phyloP scores from a whole-genome alignment of 1,139 yeast species.

The Zhuliangozyma parablackwelliae region DNA sequence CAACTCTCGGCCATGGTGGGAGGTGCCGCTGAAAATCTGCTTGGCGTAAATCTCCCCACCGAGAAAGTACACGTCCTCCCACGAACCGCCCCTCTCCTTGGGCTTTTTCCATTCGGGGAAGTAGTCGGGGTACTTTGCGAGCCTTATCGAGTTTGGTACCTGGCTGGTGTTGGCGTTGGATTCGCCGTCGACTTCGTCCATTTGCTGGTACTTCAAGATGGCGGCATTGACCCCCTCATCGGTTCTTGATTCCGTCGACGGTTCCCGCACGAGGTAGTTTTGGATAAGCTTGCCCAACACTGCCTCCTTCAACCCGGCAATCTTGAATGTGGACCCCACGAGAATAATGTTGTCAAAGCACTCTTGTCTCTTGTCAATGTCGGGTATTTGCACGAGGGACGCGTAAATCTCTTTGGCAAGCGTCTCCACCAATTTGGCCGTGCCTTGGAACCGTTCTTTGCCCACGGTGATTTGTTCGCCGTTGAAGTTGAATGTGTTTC shows the following conservation, averaged over 20 bases:
- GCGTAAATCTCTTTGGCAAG: slow-evolving; percentile 55
- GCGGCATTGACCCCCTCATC: slow-evolving; percentile 35
- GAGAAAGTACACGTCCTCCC: slow-evolving; percentile 69
- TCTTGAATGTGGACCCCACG: slow-evolving; percentile 70
- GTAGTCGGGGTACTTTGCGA: slow-evolving; percentile 79
- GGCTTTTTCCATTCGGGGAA: slow-evolving; percentile 93
- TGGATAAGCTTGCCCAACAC: slow-evolving; percentile 55
- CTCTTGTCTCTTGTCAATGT: slow-evolving; percentile 70
- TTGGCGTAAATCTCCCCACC: slow-evolving; percentile 89
- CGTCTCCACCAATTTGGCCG: slow-evolving; percentile 50
- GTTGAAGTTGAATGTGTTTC: slow-evolving; percentile 53
- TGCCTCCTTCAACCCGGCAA: slow-evolving; percentile 75
- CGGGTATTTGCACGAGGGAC: slow-evolving; percentile 54
- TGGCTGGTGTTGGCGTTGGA: slow-evolving; percentile 40
- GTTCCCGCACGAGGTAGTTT: slow-evolving; percentile 48
- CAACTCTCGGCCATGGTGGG: slow-evolving; percentile 58
- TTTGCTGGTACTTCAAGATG: slow-evolving; percentile 42
- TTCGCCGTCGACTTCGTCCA: slow-evolving; percentile 31
- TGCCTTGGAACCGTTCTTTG: slow-evolving; percentile 82
- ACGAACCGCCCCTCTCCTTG: slow-evolving; percentile 51
- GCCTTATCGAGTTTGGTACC: slow-evolving; percentile 69
- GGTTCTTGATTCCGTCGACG: slow-evolving; percentile 15
- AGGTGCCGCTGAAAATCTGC: slow-evolving; percentile 66
- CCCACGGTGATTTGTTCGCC: slow-evolving; percentile 64
- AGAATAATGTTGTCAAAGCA: slow-evolving; percentile 82